A percentile compares a stretch with the other conserved stretches of the same genome.
phyloP scores from a whole-genome alignment of 2,329 filamentous ascomycete genomes.

The Neonectria magnoliae region DNA sequence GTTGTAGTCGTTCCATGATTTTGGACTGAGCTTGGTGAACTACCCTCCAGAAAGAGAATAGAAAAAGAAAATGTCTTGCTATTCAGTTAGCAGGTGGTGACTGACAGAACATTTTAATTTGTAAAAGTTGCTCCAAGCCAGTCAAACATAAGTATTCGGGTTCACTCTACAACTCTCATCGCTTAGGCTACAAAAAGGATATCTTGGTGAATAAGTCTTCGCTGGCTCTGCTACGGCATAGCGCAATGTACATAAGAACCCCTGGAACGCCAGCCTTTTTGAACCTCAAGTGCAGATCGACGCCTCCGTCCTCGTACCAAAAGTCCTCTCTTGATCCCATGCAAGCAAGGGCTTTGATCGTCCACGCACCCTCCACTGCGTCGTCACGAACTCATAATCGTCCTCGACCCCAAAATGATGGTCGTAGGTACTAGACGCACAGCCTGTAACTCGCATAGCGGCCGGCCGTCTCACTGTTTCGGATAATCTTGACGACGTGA shows the following conservation, averaged over 20 bases:
- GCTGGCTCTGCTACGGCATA: slow-evolving; percentile 41
- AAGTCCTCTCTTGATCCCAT: slow-evolving; percentile 29
- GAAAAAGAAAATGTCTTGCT: too few relatives aligned
- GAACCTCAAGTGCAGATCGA: slow-evolving; percentile 44
- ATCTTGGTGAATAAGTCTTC: slow-evolving; percentile 28
- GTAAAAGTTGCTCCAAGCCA: not conserved
- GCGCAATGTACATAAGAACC: slow-evolving; percentile 43
- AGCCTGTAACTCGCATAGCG: slow-evolving; percentile 94
- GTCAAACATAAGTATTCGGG: not conserved
- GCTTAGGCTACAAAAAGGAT: not conserved
- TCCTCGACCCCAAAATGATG: not conserved
- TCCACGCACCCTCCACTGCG: not conserved
- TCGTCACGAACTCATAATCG: slow-evolving; percentile 5
- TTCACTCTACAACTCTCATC: not conserved
- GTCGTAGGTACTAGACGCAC: slow-evolving; percentile 61
- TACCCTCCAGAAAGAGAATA: too few relatives aligned
- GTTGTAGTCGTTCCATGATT: too few relatives aligned
- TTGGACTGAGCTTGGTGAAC: too few relatives aligned
- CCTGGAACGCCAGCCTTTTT: slow-evolving; percentile 46
- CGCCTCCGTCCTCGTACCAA: slow-evolving; percentile 40
- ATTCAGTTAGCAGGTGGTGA: not conserved
- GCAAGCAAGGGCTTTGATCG: slow-evolving; percentile 21
- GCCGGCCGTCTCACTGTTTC: slow-evolving; percentile 93
- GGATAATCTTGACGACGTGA: slow-evolving; percentile 98
- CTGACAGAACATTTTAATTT: not conserved